phyloP scores from a whole-genome alignment of 1,284 basidiomycete species.

The Malassezia sp. region DNA sequence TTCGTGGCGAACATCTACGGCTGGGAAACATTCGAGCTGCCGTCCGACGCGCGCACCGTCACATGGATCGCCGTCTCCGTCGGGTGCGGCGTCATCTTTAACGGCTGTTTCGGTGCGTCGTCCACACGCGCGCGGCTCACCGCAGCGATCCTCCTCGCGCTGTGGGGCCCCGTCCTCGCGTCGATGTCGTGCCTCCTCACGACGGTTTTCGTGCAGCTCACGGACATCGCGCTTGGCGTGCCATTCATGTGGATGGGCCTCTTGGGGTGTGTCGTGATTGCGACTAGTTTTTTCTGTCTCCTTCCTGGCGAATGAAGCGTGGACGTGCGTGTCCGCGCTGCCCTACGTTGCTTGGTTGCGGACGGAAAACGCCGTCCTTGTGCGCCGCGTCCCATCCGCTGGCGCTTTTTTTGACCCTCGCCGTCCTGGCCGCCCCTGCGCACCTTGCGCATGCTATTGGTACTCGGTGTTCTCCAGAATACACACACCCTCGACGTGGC shows the following conservation, averaged over 20 bases:
- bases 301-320: slow-evolving; percentile 7
- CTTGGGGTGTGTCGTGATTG: slow-evolving; percentile 31
- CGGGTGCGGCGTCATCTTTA: slow-evolving; percentile 40
- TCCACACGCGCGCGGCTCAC: background rate
- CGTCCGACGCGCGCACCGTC: slow-evolving; percentile 23
- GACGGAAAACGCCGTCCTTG: no score
- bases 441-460: no score
- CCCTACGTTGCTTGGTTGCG: no score
- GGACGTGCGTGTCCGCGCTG: no score
- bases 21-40: slow-evolving; percentile 35
- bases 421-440: no score
- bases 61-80: slow-evolving; percentile 23
- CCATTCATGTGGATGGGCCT: slow-evolving; percentile 31
- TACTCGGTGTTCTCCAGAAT: slow-evolving; percentile 21
- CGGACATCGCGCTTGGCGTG: slow-evolving; percentile 27
- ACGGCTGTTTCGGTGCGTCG: slow-evolving; percentile 17
- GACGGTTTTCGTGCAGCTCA: slow-evolving; percentile 38
- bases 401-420: no score
- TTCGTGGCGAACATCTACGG: slow-evolving; percentile 23
- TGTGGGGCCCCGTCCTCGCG: slow-evolving; percentile 45
- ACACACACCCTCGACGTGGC: slow-evolving; percentile 43
- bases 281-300: slow-evolving; percentile 26
- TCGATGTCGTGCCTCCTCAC: slow-evolving; percentile 40
- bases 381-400: no score
- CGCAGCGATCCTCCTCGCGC: slow-evolving; percentile 34